Evolutionary conservation across 169 alveolate genomes (phyloP).

Genomic region (Eimeria mitis): DNA sequence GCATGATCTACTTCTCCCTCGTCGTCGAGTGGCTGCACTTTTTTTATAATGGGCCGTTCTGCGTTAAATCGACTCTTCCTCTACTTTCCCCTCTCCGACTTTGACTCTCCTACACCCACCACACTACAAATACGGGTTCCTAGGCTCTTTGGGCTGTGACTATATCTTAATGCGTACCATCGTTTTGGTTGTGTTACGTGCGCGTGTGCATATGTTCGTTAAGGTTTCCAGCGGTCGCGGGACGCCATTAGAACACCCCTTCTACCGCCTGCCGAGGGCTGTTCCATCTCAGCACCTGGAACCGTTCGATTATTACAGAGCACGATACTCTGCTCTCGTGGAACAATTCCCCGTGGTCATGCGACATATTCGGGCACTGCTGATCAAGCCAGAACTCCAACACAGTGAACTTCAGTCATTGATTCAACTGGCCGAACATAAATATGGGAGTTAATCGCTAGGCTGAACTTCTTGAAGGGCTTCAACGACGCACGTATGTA

Average conservation of each 20-base stretch:
- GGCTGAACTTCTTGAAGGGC: background rate
- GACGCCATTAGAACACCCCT: background rate
- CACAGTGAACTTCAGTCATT: background rate
- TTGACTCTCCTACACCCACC: background rate
- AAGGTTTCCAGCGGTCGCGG: background rate
- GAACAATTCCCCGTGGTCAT: background rate
- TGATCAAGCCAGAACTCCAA: background rate
- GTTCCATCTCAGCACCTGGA: background rate
- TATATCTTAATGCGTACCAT: background rate
- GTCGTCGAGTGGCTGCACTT: background rate
- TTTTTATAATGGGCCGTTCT: background rate
- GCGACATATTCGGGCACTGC: background rate
- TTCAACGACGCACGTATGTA: background rate
- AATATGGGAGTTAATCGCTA: background rate
- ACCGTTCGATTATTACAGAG: background rate
- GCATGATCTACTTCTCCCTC: background rate
- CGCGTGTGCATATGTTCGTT: background rate
- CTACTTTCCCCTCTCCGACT: background rate
- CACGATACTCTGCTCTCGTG: background rate
- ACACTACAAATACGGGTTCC: background rate
- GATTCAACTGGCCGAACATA: background rate
- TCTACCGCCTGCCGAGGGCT: slow-evolving; percentile 5
- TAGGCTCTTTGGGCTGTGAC: background rate
- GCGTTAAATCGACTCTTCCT: background rate
- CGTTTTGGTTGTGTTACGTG: background rate